Percentiles rank a stretch among this genome's conserved stretches.
These are phyloP conservation scores for Funneliformis geosporum DNA, from an alignment of 192 early-diverging fungal genomes.

Conservation along the genomic window DNA sequence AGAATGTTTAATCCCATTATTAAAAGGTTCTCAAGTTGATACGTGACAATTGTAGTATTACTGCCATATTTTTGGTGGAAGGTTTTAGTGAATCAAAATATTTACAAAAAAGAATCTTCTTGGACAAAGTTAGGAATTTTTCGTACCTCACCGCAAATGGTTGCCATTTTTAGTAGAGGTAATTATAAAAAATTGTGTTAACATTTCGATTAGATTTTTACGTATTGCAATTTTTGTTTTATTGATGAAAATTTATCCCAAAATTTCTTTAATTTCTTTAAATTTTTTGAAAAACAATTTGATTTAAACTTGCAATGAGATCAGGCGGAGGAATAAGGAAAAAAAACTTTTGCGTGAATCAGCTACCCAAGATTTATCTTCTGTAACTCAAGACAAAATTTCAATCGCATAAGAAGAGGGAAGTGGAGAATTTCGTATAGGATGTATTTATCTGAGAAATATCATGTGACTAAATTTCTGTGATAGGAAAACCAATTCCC, in stretches of 20 bases:
- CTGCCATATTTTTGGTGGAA: conserved; percentile 55
- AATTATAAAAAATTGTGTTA: neutral
- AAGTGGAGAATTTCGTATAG: too few species aligned
- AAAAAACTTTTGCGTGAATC: too few species aligned
- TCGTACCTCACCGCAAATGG: conserved; percentile 49
- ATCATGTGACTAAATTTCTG: too few species aligned
- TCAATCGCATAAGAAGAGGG: too few species aligned
- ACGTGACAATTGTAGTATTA: conserved; percentile 29
- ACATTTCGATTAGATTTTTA: neutral
- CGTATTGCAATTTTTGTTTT: neutral
- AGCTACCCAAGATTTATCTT: too few species aligned
- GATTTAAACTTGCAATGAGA: too few species aligned
- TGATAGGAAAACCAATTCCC: too few species aligned
- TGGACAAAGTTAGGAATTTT: conserved; percentile 40
- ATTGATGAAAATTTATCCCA: neutral
- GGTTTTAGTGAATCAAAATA: conserved; percentile 52
- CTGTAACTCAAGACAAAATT: too few species aligned
- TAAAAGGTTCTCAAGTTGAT: conserved; percentile 44
- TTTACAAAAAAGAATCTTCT: conserved; percentile 50
- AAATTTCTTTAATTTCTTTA: too few species aligned
- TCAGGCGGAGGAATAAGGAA: too few species aligned
- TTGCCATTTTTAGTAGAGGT: conserved; percentile 49
- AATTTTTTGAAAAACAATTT: too few species aligned
- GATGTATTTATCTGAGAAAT: too few species aligned
- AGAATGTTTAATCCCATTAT: conserved; percentile 53